Base-by-base conservation (phyloP, 108 stramenopile species). In the Schizochytrium sp. region DNA sequence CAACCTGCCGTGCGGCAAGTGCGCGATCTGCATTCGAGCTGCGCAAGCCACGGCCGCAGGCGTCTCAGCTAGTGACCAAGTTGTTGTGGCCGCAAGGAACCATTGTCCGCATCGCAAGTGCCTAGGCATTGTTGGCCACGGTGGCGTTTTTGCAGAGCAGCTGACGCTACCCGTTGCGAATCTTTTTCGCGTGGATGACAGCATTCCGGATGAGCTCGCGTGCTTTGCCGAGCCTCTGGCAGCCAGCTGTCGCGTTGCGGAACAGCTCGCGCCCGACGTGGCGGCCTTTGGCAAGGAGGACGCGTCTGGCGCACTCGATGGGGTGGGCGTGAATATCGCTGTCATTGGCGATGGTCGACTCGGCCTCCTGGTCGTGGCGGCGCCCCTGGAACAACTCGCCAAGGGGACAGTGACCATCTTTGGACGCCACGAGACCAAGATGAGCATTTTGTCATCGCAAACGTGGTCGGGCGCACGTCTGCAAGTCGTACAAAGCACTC, bases 381-480 rank as follows among this genome's bases (percentile, higher is more conserved):
- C 57, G 34, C 90, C 89, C 18, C 25, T 69, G 63, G 63, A 69
- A 23, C 63, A 69, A 23, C 41, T 69, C 34, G 34, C 34, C 34
- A 34, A 2, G 1, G 34, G 34, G 34, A 34, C 34, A 2, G 72
- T 47, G 44, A 87, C 89, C n/a, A 5, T 90, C 48, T 90, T 90
- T 60, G 90, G 90, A n/a, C 87, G 89, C 60, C 90, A 91, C 89
- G 25, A 71, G 44, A 90, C 43, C 29, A 90, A 88, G 89, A 60
- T 90, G 58, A 88, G 72, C 21, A 41, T 90, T 72, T 83, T 88
- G 69, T 41, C 72, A 34, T 69, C 63, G 34, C 63, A 69, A 18
- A 28, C 2, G 10, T 69, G 63, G 63, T 10, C 25, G 8, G n/a
- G 51, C 25, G 25, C 51, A 6, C 43, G 8, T 72, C 41, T 34